phyloP scores from a whole-genome alignment of 164 flowering plant genomes.

The Santalum album region DNA sequence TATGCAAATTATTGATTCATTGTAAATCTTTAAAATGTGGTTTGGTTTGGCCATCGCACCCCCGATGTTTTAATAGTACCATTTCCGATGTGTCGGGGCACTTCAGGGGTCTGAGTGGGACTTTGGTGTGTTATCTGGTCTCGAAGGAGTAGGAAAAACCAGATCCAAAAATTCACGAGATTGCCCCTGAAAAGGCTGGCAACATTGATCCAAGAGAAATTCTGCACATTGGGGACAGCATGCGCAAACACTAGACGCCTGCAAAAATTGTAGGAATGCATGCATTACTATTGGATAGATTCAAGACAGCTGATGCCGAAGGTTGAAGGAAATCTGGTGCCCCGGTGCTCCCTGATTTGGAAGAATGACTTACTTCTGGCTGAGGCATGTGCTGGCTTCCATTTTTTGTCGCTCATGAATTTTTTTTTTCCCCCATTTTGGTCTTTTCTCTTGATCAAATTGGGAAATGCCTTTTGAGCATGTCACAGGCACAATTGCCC shows the following conservation, averaged over 20 bases:
- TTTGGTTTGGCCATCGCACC: background rate
- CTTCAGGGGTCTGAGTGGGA: constrained; percentile 94
- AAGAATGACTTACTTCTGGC: constrained; percentile 52
- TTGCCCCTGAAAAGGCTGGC: constrained; percentile 75
- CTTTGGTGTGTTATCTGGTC: constrained; percentile 95
- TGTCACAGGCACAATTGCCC: no score
- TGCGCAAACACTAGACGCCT: constrained; percentile 70
- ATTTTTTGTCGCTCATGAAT: no score
- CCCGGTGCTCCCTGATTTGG: constrained; percentile 63
- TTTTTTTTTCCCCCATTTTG: no score
- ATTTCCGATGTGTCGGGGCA: background rate
- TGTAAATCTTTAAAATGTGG: background rate
- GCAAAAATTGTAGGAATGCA: constrained; percentile 81
- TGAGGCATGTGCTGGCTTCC: no score
- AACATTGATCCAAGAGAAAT: constrained; percentile 59
- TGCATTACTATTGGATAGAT: constrained; percentile 71
- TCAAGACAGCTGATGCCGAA: constrained; percentile 63
- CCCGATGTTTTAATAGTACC: background rate
- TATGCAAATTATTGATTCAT: constrained; percentile 10
- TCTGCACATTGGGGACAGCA: constrained; percentile 86
- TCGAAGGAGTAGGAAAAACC: constrained; percentile 95
- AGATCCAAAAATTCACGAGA: constrained; percentile 60
- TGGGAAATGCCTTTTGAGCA: no score
- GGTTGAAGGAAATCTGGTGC: constrained; percentile 75
- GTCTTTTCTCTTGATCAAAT: no score